Percentiles rank a stretch among this genome's conserved stretches.
phyloP scores from a whole-genome alignment of 805 yeast species.

The Candida berthetii region DNA sequence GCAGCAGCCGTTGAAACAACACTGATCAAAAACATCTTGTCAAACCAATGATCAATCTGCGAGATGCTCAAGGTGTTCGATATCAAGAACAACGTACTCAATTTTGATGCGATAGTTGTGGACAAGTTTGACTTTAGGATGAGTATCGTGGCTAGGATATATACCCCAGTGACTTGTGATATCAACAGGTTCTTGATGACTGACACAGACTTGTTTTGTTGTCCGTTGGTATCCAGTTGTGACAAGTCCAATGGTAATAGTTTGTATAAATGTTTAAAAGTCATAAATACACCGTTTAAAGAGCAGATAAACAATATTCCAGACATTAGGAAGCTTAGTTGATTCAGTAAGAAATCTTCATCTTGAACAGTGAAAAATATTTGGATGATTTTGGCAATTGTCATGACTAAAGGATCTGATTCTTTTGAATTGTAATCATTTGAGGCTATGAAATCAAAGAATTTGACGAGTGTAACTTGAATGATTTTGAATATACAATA shows the following conservation, averaged over 20 bases:
- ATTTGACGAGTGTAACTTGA: slow-evolving; percentile 21
- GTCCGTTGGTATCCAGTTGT: slow-evolving; percentile 2
- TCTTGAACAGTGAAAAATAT: slow-evolving; percentile 26
- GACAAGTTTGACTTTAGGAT: slow-evolving; percentile 33
- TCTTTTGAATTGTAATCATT: slow-evolving; percentile 12
- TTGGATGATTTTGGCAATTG: slow-evolving; percentile 26
- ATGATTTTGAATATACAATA: slow-evolving; percentile 30
- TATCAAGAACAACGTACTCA: slow-evolving; percentile 23
- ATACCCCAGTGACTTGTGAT: slow-evolving; percentile 31
- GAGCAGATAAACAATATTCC: slow-evolving; percentile 57
- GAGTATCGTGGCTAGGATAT: slow-evolving; percentile 31
- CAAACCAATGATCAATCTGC: slow-evolving; percentile 34
- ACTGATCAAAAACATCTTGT: slow-evolving; percentile 26
- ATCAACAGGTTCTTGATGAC: slow-evolving; percentile 31
- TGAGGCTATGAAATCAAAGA: slow-evolving; percentile 18
- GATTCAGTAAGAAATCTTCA: slow-evolving; percentile 28
- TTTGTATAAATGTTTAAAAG: slow-evolving; percentile 47
- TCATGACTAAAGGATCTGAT: slow-evolving; percentile 32
- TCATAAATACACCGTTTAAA: slow-evolving; percentile 55
- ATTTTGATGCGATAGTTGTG: slow-evolving; percentile 22
- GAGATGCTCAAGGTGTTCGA: slow-evolving; percentile 17
- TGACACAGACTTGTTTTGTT: slow-evolving; percentile 22
- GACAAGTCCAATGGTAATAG: slow-evolving; percentile 30
- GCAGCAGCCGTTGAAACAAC: slow-evolving; percentile 22
- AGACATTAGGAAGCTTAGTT: slow-evolving; percentile 42